Conservation (phyloP, 441 rosid genomes). For the Adansonia grandidieri region DNA sequence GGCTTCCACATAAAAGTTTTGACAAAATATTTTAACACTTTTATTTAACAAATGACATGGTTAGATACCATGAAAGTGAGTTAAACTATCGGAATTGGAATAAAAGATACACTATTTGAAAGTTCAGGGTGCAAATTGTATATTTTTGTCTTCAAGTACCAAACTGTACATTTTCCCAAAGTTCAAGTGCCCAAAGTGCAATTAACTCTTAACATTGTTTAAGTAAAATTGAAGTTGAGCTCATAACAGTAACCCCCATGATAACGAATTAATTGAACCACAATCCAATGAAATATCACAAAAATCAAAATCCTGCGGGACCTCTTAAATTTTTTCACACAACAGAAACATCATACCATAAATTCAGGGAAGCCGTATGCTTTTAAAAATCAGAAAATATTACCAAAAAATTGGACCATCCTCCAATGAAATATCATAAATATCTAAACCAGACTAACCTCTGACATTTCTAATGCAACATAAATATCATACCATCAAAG, state of each 20-base stretch:
- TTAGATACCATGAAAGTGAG: too few relatives aligned
- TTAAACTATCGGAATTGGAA: too few relatives aligned
- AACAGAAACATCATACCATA: not conserved
- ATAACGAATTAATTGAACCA: not conserved
- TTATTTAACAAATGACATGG: too few relatives aligned
- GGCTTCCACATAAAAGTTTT: too few relatives aligned
- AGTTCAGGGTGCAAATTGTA: too few relatives aligned
- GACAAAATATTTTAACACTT: too few relatives aligned
- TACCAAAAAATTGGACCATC: not conserved
- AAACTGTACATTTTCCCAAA: too few relatives aligned
- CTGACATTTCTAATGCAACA: not conserved
- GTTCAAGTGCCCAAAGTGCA: too few relatives aligned
- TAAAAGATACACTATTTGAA: too few relatives aligned
- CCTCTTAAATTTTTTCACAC: not conserved
- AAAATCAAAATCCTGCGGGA: not conserved
- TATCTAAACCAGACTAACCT: not conserved
- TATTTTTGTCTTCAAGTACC: too few relatives aligned
- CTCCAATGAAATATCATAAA: not conserved
- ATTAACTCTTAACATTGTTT: too few relatives aligned
- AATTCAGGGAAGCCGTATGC: not conserved
- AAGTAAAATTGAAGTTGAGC: too few relatives aligned
- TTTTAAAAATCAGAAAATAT: not conserved
- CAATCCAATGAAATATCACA: not conserved
- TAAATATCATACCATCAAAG: not conserved
- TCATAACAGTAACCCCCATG: not conserved